Evolutionary conservation across 2,329 filamentous ascomycete genomes (phyloP), one percentile per base, ranked within the genome.

Genomic region (Orbilia brochopaga): DNA sequence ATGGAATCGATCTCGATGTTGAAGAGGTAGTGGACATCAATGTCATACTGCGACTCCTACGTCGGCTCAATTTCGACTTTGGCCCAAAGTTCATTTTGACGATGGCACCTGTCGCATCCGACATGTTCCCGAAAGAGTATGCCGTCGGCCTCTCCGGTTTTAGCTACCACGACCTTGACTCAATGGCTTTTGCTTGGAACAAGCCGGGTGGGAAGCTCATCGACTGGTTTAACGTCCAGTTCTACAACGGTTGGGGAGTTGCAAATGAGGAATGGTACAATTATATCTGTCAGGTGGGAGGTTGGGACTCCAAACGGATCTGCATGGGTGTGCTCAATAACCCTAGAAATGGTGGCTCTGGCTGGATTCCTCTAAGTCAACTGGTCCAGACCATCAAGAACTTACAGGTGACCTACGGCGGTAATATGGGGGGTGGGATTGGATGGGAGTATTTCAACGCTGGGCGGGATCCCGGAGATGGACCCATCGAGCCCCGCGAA

Each of bases 161-260:
- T 76, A 79, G 79, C 66, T 83, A 84, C 74, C 78, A 80, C 2
- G 77, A 81, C 40, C 78, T 84, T 0, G 82, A 83, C 70, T 73
- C 73, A 7, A n/a, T 32, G 19, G 60, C 67, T 7, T 17, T 60
- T 15, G 64, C 60, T 1, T 24, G 13, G 2, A 59, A 73, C 77
- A 48, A 61, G 11, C 60, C 67, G 3, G 32, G 73, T 67, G 78
- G 79, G 0, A 69, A 76, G 24, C 74, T 81, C 44, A 79, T 84
- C 5, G 78, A 79, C 0, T 84, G 82, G 82, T 84, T 83, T 72
- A 83, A 83, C 67, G 80, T 80, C 35, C 83, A 84, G 62, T 83
- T 84, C 75, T 84, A 84, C 76, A 83, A 82, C 61, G 82, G 82
- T 1, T 84, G 82, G 82, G 83, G 83, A 19, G 82, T 83, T 57